Evolutionary conservation across 1,284 basidiomycete genomes (phyloP).

Genomic region (Cryptococcus hybrid): DNA sequence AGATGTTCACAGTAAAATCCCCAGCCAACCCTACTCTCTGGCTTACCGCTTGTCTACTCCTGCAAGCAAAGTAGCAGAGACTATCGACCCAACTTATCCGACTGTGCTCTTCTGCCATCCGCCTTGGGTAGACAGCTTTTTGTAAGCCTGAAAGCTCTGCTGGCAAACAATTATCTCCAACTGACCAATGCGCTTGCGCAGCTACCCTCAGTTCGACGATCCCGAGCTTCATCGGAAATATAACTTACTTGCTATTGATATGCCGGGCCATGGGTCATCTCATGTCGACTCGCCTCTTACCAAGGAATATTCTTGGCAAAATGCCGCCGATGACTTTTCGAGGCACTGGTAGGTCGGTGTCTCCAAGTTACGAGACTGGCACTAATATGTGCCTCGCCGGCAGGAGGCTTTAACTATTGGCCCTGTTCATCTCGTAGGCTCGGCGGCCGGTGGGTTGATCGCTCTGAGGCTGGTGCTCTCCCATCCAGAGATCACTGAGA

Average conservation of each 20-base stretch:
- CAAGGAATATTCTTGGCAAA: conserved; percentile 8
- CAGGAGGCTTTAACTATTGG: not conserved
- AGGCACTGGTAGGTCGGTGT: conserved; percentile 10
- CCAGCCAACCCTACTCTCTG: conserved; percentile 4
- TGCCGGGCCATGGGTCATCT: conserved; percentile 24
- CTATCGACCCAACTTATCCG: conserved; percentile 11
- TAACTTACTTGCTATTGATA: conserved; percentile 29
- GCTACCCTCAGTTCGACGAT: conserved; percentile 35
- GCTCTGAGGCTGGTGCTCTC: conserved; percentile 13
- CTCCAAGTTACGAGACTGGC: too few species aligned
- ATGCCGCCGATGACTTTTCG: conserved; percentile 11
- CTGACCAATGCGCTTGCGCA: conserved; percentile 4
- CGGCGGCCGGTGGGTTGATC: conserved; percentile 12
- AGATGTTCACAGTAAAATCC: too few species aligned
- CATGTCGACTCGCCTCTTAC: conserved; percentile 1
- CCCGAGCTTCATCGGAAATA: conserved; percentile 21
- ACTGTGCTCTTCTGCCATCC: conserved; percentile 18
- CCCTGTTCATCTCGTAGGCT: conserved; percentile 12
- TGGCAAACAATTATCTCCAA: not conserved
- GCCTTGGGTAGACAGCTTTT: conserved; percentile 17
- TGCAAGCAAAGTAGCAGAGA: not conserved
- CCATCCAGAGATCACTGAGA: conserved; percentile 12
- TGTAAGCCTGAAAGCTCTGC: conserved; percentile 8
- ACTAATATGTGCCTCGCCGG: not conserved
- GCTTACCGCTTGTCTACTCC: conserved; percentile 13